Percentiles rank a stretch among this genome's conserved stretches.
phyloP scores from a whole-genome alignment of 306 rosid genomes.

The Fagus crenata region DNA sequence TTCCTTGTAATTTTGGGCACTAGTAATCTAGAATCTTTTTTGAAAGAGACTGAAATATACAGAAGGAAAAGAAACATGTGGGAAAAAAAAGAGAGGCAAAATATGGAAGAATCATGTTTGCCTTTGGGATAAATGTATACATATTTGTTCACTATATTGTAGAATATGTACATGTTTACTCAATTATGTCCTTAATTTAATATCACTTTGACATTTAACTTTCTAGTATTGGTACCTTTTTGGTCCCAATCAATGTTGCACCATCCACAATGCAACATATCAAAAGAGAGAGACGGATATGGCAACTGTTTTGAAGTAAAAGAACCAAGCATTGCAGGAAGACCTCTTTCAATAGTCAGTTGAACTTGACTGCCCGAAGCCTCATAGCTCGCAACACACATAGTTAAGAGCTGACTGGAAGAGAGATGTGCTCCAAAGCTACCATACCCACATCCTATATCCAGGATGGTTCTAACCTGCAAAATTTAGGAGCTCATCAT shows the following conservation, averaged over 20 bases:
- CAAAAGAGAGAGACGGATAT: slow-evolving; percentile 92
- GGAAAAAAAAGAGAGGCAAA: slow-evolving; percentile 12
- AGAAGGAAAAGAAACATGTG: neutral
- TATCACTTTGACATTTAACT: neutral
- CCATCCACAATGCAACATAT: slow-evolving; percentile 97
- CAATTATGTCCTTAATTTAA: neutral
- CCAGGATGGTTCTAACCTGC: slow-evolving; percentile 93
- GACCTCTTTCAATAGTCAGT: slow-evolving; percentile 97
- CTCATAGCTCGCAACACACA: slow-evolving; percentile 96
- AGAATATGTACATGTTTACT: neutral
- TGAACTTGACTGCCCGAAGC: slow-evolving; percentile 99
- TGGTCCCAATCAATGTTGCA: slow-evolving; percentile 94
- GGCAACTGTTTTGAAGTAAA: slow-evolving; percentile 85
- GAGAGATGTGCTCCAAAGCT: slow-evolving; percentile 98
- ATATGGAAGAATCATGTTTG: slow-evolving; percentile 23
- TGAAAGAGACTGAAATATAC: slow-evolving; percentile 14
- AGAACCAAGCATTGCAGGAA: slow-evolving; percentile 97
- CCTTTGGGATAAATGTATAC: slow-evolving; percentile 3
- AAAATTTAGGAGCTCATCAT: slow-evolving; percentile 34
- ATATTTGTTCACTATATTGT: neutral
- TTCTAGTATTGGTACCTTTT: slow-evolving; percentile 49
- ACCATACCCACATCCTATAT: slow-evolving; percentile 96
- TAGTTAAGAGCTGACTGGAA: slow-evolving; percentile 83
- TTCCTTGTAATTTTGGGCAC: slow-evolving; percentile 20
- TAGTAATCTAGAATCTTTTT: slow-evolving; percentile 20